These are phyloP conservation scores for Yamadazyma nakazawae DNA, from an alignment of 805 yeast species.

Conservation along the genomic window DNA sequence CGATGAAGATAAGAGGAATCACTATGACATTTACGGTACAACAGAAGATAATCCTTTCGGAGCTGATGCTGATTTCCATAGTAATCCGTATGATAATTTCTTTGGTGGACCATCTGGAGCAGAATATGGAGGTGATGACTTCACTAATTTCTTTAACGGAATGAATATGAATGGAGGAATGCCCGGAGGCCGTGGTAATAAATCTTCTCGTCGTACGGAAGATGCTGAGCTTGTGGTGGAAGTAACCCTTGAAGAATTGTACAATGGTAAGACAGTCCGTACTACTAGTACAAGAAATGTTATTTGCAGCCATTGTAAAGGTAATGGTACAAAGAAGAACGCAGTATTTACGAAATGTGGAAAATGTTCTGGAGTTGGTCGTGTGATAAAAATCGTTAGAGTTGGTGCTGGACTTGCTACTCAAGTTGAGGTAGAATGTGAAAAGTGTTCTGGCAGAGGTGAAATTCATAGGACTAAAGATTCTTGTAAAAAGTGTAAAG, in stretches of 20 bases:
- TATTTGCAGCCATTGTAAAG: slow-evolving; percentile 70
- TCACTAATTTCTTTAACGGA: slow-evolving; percentile 61
- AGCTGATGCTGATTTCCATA: slow-evolving; percentile 19
- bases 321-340: slow-evolving; percentile 66
- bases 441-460: slow-evolving; percentile 71
- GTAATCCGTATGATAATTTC: slow-evolving; percentile 31
- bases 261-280: slow-evolving; percentile 76
- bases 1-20: slow-evolving; percentile 59
- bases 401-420: slow-evolving; percentile 76
- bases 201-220: slow-evolving; percentile 43
- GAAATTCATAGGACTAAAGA: slow-evolving; percentile 58
- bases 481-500: slow-evolving; percentile 73
- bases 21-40: slow-evolving; percentile 58
- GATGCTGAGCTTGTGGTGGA: slow-evolving; percentile 67
- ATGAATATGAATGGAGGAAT: slow-evolving; percentile 29
- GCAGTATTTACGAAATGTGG: slow-evolving; percentile 58
- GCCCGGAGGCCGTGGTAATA: slow-evolving; percentile 10
- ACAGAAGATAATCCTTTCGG: slow-evolving; percentile 25
- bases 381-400: slow-evolving; percentile 53
- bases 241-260: slow-evolving; percentile 69
- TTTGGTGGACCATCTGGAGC: slow-evolving; percentile 27
- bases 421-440: slow-evolving; percentile 58
- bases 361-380: slow-evolving; percentile 72
- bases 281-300: slow-evolving; percentile 68
- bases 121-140: slow-evolving; percentile 68